Evolutionary conservation across 441 rosid species (phyloP).

Genomic region (Populus hybrid): DNA sequence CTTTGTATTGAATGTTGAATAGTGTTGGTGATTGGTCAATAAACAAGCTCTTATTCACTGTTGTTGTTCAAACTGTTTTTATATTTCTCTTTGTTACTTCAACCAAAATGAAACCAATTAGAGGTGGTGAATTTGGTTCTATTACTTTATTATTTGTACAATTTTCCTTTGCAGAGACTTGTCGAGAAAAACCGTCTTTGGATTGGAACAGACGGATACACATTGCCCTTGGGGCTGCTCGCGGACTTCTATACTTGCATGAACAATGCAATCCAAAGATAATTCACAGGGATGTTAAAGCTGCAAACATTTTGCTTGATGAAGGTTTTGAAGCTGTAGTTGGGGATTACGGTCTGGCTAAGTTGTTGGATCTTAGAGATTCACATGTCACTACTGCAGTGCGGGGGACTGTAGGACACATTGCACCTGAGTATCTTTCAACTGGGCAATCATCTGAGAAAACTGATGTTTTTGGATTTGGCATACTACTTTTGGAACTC

Average conservation of each 20-base stretch:
- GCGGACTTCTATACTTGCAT: slow-evolving; percentile 85
- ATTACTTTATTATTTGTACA: not conserved
- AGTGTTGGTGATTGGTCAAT: not conserved
- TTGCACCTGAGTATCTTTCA: slow-evolving; percentile 74
- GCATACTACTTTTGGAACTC: slow-evolving; percentile 81
- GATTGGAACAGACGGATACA: slow-evolving; percentile 73
- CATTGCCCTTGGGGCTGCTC: slow-evolving; percentile 73
- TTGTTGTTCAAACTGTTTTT: not conserved
- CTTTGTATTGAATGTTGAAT: not conserved
- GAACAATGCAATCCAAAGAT: slow-evolving; percentile 91
- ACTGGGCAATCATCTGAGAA: slow-evolving; percentile 96
- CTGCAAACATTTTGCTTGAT: too few species aligned
- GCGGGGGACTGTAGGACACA: too few species aligned
- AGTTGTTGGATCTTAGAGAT: too few species aligned
- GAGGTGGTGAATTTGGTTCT: not conserved
- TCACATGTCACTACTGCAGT: too few species aligned
- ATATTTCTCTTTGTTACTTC: not conserved
- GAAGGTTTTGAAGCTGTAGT: too few species aligned
- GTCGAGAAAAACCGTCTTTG: slow-evolving; percentile 56
- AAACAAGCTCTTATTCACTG: not conserved
- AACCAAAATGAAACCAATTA: not conserved
- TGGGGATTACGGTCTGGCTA: too few species aligned
- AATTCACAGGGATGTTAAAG: too few species aligned
- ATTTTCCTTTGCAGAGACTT: slow-evolving; percentile 39
- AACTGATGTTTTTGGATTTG: slow-evolving; percentile 30